Evolutionary conservation across 2,329 filamentous ascomycete species (phyloP).

Genomic region (Neonectria faginata): DNA sequence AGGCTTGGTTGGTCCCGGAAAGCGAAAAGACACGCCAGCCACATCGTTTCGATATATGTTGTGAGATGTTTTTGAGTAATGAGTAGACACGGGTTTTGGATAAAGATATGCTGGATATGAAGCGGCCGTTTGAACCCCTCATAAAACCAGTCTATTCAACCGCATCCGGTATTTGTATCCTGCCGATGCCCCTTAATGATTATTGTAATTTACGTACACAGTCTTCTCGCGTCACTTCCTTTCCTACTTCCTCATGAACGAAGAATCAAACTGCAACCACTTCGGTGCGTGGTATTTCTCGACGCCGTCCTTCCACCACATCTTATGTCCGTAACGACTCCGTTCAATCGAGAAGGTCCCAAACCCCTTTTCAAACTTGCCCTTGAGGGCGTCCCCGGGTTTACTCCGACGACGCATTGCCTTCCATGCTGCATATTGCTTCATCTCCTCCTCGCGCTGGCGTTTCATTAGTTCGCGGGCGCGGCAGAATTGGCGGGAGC

Average conservation of each 20-base stretch:
- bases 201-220: slow-evolving; percentile 13
- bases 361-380: slow-evolving; percentile 42
- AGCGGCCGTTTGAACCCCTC: slow-evolving; percentile 5
- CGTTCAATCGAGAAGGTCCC: slow-evolving; percentile 43
- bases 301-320: slow-evolving; percentile 53
- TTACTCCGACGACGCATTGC: slow-evolving; percentile 42
- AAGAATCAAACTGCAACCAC: slow-evolving; percentile 48
- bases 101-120: slow-evolving; percentile 7
- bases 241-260: slow-evolving; percentile 1
- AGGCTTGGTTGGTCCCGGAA: slow-evolving; percentile 52
- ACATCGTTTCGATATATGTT: slow-evolving; percentile 61
- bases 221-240: background rate
- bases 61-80: slow-evolving; percentile 41
- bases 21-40: slow-evolving; percentile 35
- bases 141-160: slow-evolving; percentile 24
- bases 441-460: slow-evolving; percentile 41
- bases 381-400: slow-evolving; percentile 40
- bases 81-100: background rate
- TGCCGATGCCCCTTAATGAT: slow-evolving; percentile 30
- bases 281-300: slow-evolving; percentile 48
- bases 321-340: slow-evolving; percentile 40
- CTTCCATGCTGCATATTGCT: slow-evolving; percentile 47
- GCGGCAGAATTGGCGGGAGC: slow-evolving; percentile 43
- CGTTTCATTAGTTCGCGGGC: slow-evolving; percentile 45
- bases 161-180: slow-evolving; percentile 26